These are phyloP conservation scores for Cephaloascus albidus DNA, from an alignment of 805 yeast genomes.

Conservation along the genomic window DNA sequence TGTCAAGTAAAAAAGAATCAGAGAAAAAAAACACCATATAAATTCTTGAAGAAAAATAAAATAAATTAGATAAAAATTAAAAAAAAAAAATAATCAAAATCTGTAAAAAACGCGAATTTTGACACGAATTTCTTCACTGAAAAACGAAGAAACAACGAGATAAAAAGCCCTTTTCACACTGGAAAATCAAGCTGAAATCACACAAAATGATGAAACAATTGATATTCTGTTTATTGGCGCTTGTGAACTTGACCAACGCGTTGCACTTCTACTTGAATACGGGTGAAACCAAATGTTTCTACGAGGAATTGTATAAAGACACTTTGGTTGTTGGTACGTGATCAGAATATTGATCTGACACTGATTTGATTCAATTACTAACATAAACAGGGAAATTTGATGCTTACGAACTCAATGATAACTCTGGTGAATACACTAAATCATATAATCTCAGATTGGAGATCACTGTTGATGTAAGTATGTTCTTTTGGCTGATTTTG, in stretches of 20 bases:
- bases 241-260: slow-evolving; percentile 17
- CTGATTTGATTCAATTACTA: not conserved
- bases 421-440: slow-evolving; percentile 35
- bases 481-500: slow-evolving; percentile 3
- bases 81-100: too few species aligned
- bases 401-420: slow-evolving; percentile 50
- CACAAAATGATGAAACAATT: not conserved
- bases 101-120: too few species aligned
- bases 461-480: slow-evolving; percentile 55
- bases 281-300: slow-evolving; percentile 74
- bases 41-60: too few species aligned
- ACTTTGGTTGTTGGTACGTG: slow-evolving; percentile 68
- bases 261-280: slow-evolving; percentile 76
- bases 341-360: not conserved
- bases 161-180: too few species aligned
- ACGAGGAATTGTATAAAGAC: slow-evolving; percentile 66
- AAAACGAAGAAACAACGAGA: too few species aligned
- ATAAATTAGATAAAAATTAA: too few species aligned
- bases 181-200: too few species aligned
- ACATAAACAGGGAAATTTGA: slow-evolving; percentile 37
- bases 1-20: too few species aligned
- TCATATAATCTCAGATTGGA: slow-evolving; percentile 51
- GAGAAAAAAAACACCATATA: too few species aligned
- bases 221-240: not conserved
- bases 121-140: too few species aligned